phyloP scores from a whole-genome alignment of 164 flowering plant genomes.

The Liquidambar formosana region DNA sequence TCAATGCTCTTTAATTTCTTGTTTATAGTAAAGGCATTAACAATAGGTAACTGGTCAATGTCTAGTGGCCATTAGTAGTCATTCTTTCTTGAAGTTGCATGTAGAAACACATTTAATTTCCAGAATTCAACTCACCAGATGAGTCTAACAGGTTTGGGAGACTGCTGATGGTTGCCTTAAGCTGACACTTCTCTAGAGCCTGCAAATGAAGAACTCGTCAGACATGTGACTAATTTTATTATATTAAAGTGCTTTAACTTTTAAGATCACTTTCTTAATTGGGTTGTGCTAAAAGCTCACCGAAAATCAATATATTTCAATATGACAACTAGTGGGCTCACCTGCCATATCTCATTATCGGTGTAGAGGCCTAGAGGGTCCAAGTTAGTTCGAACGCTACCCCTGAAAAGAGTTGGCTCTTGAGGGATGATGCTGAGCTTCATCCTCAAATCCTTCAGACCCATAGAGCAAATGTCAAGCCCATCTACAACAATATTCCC shows the following conservation, averaged over 20 bases:
- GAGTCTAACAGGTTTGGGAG: constrained; percentile 70
- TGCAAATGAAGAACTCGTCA: constrained; percentile 16
- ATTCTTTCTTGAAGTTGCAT: no score
- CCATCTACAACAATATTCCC: constrained; percentile 72
- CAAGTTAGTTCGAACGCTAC: constrained; percentile 74
- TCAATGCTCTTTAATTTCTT: no score
- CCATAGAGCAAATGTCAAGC: constrained; percentile 69
- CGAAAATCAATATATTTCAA: no score
- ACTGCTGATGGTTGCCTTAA: constrained; percentile 49
- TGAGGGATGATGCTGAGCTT: constrained; percentile 91
- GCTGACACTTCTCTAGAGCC: constrained; percentile 85
- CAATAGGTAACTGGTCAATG: no score
- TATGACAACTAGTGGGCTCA: constrained; percentile 12
- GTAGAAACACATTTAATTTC: no score
- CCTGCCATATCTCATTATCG: constrained; percentile 85
- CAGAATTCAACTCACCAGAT: constrained; percentile 43
- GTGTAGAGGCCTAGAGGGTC: constrained; percentile 77
- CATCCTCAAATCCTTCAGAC: constrained; percentile 72
- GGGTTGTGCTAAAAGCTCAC: no score
- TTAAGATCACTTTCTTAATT: no score
- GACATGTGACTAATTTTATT: not conserved
- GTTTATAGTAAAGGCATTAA: no score
- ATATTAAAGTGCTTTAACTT: no score
- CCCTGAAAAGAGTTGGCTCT: constrained; percentile 84
- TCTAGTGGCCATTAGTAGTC: no score